phyloP scores from a whole-genome alignment of 73 alveolate genomes.

The Uronychia setigera region DNA sequence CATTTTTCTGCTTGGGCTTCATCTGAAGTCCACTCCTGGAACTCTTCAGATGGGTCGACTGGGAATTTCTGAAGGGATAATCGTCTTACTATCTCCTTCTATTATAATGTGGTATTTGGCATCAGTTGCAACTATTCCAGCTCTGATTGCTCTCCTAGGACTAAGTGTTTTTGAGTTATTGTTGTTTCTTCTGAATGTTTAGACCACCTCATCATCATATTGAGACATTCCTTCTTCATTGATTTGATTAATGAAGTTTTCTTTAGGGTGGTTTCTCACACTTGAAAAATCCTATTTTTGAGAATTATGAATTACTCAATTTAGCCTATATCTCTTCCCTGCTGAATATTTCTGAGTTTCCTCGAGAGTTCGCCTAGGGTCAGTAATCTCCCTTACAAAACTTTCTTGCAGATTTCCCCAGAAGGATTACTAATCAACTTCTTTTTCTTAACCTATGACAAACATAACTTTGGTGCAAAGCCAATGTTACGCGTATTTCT shows the following conservation, averaged over 20 bases:
- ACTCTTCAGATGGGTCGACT: not conserved
- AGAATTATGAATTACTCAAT: not conserved
- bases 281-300: not conserved
- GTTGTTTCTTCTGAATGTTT: not conserved
- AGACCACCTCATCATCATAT: not conserved
- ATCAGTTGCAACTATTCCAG: not conserved
- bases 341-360: not conserved
- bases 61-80: not conserved
- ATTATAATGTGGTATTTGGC: not conserved
- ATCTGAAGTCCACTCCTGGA: not conserved
- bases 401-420: not conserved
- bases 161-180: not conserved
- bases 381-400: not conserved
- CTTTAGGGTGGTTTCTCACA: not conserved
- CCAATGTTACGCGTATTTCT: not conserved
- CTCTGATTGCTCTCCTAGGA: not conserved
- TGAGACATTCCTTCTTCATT: not conserved
- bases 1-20: not conserved
- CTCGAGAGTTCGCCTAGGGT: constrained; percentile 1
- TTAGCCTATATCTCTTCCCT: not conserved
- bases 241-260: not conserved
- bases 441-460: not conserved
- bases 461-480: not conserved
- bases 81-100: not conserved
- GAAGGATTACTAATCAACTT: not conserved